Conservation (phyloP, 177 flowering plant genomes). For the Vitis hybrid region DNA sequence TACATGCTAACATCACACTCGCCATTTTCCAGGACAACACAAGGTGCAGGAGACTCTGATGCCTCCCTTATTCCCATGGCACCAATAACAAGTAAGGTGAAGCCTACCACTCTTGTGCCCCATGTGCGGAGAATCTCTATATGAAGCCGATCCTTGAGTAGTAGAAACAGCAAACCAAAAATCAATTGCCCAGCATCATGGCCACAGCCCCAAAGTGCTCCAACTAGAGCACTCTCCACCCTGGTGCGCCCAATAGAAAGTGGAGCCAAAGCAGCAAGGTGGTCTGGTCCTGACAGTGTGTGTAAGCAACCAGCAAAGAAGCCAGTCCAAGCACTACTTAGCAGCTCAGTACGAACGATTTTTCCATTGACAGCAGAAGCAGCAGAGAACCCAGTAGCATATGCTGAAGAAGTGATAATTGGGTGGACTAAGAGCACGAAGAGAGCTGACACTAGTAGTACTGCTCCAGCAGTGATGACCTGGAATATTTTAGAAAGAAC, state of each 20-base stretch:
- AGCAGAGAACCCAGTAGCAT: constrained; percentile 64
- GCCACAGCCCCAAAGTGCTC: constrained; percentile 99
- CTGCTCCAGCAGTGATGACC: constrained; percentile 43
- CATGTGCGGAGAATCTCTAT: constrained; percentile 84
- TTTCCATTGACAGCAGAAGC: constrained; percentile 49
- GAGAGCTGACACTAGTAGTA: constrained; percentile 59
- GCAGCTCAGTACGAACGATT: constrained; percentile 55
- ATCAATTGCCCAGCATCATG: constrained; percentile 96
- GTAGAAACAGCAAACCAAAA: constrained; percentile 84
- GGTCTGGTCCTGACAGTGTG: constrained; percentile 97
- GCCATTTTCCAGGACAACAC: constrained; percentile 79
- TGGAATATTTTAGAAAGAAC: constrained; percentile 23
- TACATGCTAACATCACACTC: constrained; percentile 67
- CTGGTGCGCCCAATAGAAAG: constrained; percentile 90
- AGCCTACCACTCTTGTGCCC: constrained; percentile 94
- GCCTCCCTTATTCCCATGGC: constrained; percentile 93
- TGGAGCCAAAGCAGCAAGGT: constrained; percentile 97
- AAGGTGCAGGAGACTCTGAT: constrained; percentile 68
- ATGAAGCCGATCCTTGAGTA: constrained; percentile 89
- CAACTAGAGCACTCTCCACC: constrained; percentile 90
- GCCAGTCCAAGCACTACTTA: constrained; percentile 96
- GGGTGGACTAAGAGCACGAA: constrained; percentile 51
- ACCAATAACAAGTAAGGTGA: constrained; percentile 85
- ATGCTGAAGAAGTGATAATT: constrained; percentile 59
- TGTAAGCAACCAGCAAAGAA: constrained; percentile 97